These are phyloP conservation scores for Bacidia rubella DNA, from an alignment of 495 filamentous ascomycete genomes.

Conservation along the genomic window DNA sequence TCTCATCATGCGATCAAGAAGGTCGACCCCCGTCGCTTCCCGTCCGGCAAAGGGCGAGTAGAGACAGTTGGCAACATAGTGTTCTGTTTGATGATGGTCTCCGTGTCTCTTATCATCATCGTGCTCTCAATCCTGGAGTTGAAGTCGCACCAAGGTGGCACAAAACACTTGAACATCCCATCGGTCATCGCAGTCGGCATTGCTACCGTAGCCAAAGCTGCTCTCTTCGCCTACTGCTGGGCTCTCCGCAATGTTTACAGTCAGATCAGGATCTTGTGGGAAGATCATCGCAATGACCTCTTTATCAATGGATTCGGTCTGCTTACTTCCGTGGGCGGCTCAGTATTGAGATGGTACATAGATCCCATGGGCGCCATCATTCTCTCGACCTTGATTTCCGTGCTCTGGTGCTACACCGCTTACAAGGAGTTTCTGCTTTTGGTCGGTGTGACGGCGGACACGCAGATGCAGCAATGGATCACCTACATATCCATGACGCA, in stretches of 20 bases:
- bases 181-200: constrained; percentile 78
- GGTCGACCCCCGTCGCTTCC: constrained; percentile 83
- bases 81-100: constrained; percentile 93
- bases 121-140: constrained; percentile 71
- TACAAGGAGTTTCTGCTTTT: constrained; percentile 83
- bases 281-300: constrained; percentile 82
- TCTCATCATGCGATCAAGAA: constrained; percentile 76
- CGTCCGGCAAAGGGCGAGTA: constrained; percentile 84
- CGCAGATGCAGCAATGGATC: constrained; percentile 80
- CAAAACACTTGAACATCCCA: constrained; percentile 60
- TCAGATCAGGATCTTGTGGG: constrained; percentile 87
- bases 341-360: constrained; percentile 85
- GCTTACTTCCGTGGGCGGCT: constrained; percentile 72
- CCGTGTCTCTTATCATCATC: constrained; percentile 82
- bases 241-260: constrained; percentile 75
- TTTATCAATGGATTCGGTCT: constrained; percentile 85
- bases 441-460: constrained; percentile 75
- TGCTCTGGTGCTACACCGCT: constrained; percentile 71
- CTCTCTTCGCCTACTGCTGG: constrained; percentile 85
- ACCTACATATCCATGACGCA: constrained; percentile 96
- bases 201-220: constrained; percentile 73
- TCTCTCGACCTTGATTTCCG: constrained; percentile 60
- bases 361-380: constrained; percentile 87
- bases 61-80: constrained; percentile 94
- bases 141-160: constrained; percentile 27